These are phyloP conservation scores for Diplotaxis tenuifolia DNA, from an alignment of 345 rosid genomes.

Conservation along the genomic window DNA sequence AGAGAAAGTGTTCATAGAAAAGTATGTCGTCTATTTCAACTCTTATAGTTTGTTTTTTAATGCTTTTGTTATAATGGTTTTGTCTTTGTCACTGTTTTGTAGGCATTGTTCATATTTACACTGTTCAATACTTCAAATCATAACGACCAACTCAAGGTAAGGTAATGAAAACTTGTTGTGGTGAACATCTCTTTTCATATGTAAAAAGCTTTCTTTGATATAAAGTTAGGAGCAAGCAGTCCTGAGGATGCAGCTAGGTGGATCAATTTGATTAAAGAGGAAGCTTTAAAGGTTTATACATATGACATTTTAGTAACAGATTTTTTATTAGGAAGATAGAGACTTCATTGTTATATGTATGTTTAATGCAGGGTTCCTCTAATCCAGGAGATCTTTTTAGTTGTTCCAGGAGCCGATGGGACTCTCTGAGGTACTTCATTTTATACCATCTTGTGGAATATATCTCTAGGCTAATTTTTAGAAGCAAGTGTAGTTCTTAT, in stretches of 20 bases:
- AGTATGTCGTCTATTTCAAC: constrained; percentile 42
- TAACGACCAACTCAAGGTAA: constrained; percentile 91
- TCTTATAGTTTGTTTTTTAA: not conserved
- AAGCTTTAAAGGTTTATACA: constrained; percentile 65
- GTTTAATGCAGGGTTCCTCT: constrained; percentile 55
- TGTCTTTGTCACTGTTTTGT: constrained; percentile 38
- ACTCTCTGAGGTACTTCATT: constrained; percentile 53
- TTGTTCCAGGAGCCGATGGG: constrained; percentile 70
- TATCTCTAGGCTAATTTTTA: not conserved
- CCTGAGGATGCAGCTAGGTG: constrained; percentile 96
- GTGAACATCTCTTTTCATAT: constrained; percentile 15
- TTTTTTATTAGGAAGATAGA: not conserved
- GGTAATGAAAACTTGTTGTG: not conserved
- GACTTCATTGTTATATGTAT: constrained; percentile 33
- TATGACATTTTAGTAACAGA: not conserved
- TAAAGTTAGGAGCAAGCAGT: constrained; percentile 84
- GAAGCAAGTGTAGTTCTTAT: not conserved
- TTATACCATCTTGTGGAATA: not conserved
- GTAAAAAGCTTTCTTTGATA: constrained; percentile 28
- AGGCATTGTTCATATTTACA: constrained; percentile 88
- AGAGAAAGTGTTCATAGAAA: constrained; percentile 91
- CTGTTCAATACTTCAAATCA: constrained; percentile 84
- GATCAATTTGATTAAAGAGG: constrained; percentile 80
- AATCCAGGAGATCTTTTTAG: constrained; percentile 46
- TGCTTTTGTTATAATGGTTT: constrained; percentile 3